Evolutionary conservation across 2,329 filamentous ascomycete genomes (phyloP).

Genomic region (Arthrobotrys musiformis): DNA sequence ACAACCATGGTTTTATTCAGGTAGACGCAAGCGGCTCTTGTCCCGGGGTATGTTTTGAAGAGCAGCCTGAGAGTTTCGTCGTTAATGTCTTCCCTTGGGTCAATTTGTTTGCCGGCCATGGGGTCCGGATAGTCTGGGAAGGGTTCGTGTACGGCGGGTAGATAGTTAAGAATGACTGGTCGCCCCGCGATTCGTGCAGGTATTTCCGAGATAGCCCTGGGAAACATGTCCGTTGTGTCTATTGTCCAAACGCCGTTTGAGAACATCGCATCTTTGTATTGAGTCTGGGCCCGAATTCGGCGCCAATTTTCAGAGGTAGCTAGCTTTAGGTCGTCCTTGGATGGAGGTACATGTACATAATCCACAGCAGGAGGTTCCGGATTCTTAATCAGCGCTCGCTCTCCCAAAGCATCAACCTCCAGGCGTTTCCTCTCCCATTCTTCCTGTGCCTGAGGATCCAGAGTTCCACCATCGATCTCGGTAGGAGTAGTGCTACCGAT

Average conservation of each 20-base stretch:
- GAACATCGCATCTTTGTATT: slow-evolving; percentile 4
- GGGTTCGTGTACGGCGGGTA: slow-evolving; percentile 2
- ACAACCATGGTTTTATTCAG: slow-evolving; percentile 20
- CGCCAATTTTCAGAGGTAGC: slow-evolving; percentile 21
- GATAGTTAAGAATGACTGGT: slow-evolving; percentile 27
- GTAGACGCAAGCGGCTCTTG: slow-evolving; percentile 23
- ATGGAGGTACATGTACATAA: too few species aligned
- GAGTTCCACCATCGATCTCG: too few species aligned
- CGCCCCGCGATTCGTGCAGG: slow-evolving; percentile 19
- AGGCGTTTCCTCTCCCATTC: too few species aligned
- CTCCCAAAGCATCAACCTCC: too few species aligned
- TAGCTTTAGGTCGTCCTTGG: background rate
- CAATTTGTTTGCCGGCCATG: background rate
- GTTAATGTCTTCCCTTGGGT: slow-evolving; percentile 16
- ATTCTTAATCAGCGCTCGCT: too few species aligned
- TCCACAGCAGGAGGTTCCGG: too few species aligned
- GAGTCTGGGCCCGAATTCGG: background rate
- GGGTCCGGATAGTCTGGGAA: slow-evolving; percentile 14
- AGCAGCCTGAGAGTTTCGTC: slow-evolving; percentile 17
- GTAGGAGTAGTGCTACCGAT: too few species aligned
- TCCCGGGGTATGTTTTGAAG: slow-evolving; percentile 23
- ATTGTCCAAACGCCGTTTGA: slow-evolving; percentile 27
- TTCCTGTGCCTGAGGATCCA: too few species aligned
- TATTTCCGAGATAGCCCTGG: background rate
- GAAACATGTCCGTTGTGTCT: slow-evolving; percentile 9